Conservation (phyloP, 306 rosid species). For the Medicago lupulina region DNA sequence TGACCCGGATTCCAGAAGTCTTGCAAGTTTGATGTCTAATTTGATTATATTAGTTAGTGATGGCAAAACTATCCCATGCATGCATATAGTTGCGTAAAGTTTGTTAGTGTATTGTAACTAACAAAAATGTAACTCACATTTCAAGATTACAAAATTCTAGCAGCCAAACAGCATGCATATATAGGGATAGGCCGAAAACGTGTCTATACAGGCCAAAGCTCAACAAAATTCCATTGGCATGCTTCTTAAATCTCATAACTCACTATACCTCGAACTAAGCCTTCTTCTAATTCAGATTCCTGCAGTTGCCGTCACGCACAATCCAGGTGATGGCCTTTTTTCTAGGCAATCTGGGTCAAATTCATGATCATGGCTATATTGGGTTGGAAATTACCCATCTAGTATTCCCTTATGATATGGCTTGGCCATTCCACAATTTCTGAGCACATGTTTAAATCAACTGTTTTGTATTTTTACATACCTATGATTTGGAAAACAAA, state of each 20-base stretch:
- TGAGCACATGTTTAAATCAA: background rate
- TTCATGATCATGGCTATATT: background rate
- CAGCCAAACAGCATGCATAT: background rate
- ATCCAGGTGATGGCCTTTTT: background rate
- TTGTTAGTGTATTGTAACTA: background rate
- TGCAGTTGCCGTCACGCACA: background rate
- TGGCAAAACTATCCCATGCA: background rate
- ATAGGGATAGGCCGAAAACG: constrained; percentile 45
- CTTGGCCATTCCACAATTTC: constrained; percentile 30
- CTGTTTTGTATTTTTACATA: constrained; percentile 2
- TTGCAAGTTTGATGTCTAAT: background rate
- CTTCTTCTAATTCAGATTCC: constrained; percentile 6
- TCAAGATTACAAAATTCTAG: constrained; percentile 1
- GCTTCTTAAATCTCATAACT: background rate
- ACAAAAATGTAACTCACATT: background rate
- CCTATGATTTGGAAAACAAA: background rate
- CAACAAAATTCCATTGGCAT: constrained; percentile 21
- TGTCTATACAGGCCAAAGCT: constrained; percentile 40
- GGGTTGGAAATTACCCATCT: background rate
- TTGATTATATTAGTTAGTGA: background rate
- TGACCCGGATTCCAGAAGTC: background rate
- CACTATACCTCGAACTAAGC: constrained; percentile 3
- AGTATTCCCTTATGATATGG: constrained; percentile 10
- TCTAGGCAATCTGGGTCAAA: background rate
- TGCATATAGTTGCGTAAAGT: background rate